Evolutionary conservation across 2,329 filamentous ascomycete genomes (phyloP), one percentile per base, ranked within the genome.

Genomic region (Geosmithia morbida): DNA sequence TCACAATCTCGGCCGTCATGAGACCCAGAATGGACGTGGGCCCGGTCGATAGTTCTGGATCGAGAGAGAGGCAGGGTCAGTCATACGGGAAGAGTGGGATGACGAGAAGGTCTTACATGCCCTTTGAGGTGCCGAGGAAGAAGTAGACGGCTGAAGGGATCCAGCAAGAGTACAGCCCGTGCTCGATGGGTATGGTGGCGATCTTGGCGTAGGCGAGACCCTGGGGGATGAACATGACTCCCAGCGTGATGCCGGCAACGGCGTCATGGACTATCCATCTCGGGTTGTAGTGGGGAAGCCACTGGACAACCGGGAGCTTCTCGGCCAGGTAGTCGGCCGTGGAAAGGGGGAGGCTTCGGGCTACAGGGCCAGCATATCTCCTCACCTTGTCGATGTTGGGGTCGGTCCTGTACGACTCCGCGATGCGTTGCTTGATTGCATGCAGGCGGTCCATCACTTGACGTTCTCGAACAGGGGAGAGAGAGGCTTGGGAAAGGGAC

Each of bases 1-100:
- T 59, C 29, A 83, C 68, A 43, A 80, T 77, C 50, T 81, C 73
- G 16, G 76, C 73, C 0, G 78, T 82, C 22, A 83, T 65, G 1
- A 83, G 69, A 7, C 77, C 78, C 49, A 83, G 72, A 22, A 82
- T 72, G 0, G 78, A 81, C 0, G 79, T 83, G 13, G 79, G 79
- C 4, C 79, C 77, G 1, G 72, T 75, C 1, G 77, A 81, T 3
- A 83, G 59, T 57, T 80, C 77, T 77, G 41, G 8, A 30, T 33
- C 14, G 18, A 8, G n/a, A 40, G 33, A 40, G 19, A 42, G 5
- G 43, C 18, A 43, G 41, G 6, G 5, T 17, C 20, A 20, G 17
- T 13, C 20, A 10, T 5, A 26, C 8, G 22, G 8, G 8, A 26
- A 26, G 22, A 26, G 22, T 26, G 8, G 22, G 8, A 5, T 26